Evolutionary conservation across 163 green algal genomes (phyloP).

Genomic region (Scenedesmus sp.): DNA sequence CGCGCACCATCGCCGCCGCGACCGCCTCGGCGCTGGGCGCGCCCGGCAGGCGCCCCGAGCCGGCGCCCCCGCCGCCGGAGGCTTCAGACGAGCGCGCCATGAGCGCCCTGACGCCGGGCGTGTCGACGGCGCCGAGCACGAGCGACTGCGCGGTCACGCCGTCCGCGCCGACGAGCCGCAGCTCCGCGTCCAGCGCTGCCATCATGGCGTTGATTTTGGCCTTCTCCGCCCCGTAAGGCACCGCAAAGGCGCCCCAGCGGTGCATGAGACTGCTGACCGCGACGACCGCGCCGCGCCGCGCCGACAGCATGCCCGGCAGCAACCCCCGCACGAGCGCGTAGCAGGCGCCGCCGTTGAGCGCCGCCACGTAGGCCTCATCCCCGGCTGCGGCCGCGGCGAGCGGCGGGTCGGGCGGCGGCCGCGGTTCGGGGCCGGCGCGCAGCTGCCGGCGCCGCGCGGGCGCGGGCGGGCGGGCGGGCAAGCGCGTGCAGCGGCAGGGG

Average conservation of each 20-base stretch:
- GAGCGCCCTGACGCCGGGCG: background rate
- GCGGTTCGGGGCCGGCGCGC: no score
- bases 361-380: no score
- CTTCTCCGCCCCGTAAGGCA: constrained; percentile 28
- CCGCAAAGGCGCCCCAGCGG: background rate
- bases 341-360: background rate
- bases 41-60: no score
- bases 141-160: constrained; percentile 25
- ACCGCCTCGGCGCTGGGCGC: constrained; percentile 9
- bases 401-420: no score
- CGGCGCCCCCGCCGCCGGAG: no score
- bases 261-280: background rate
- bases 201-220: constrained; percentile 25
- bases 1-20: constrained; percentile 23
- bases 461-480: no score
- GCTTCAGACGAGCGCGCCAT: no score
- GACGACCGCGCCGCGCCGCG: background rate
- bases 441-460: no score
- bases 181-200: background rate
- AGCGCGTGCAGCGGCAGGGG: no score
- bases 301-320: background rate
- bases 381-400: no score
- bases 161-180: background rate
- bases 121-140: constrained; percentile 14
- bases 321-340: background rate